Evolutionary conservation across 2,329 filamentous ascomycete genomes (phyloP), one percentile per base, ranked within the genome.

Genomic region (Colletotrichum coccodes): DNA sequence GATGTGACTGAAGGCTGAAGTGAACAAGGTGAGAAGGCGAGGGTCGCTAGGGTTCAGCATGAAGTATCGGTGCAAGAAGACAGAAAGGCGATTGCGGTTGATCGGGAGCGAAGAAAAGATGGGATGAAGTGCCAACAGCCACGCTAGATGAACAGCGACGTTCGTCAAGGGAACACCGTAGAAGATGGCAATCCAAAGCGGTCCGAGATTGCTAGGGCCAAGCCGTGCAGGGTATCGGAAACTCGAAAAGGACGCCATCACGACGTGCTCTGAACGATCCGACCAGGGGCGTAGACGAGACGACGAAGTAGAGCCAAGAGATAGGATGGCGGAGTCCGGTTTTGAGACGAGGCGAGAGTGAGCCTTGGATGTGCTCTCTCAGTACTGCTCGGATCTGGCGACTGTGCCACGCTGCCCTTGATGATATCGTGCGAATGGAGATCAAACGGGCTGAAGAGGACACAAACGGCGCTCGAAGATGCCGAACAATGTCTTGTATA

Each of bases 111-210:
- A 60, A n/a, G 65, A 64, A 40, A 68, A 57, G 1, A 57, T 28
- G 12, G 65, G 65, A 30, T 65, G 65, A 18, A 68, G 65, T n/a
- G 47, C 65, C 18, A 65, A 26, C n/a, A 65, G 56, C 65, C 65
- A 68, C 12, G 65, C 65, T 28, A 68, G 40, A 34, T 68, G 65
- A 47, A 68, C 46, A 21, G 42, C 61, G 21, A 65, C 16, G 26
- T 68, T 68, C 34, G 49, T 32, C 21, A 60, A 26, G 14, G 65
- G 61, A 26, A 68, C 54, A 14, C 65, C 61, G 23, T 68, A 68
- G 26, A 38, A 49, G n/a, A 68, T 49, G 34, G 28, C 49, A 11
- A 54, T 56, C 65, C 61, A 68, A 5, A 30, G 38, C 40, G 23
- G 32, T 14, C 60, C 64, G 6, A 67, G 11, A 14, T 50, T 28